These are phyloP conservation scores for Plasmodium fragile DNA, from an alignment of 169 alveolate species.

Conservation along the genomic window DNA sequence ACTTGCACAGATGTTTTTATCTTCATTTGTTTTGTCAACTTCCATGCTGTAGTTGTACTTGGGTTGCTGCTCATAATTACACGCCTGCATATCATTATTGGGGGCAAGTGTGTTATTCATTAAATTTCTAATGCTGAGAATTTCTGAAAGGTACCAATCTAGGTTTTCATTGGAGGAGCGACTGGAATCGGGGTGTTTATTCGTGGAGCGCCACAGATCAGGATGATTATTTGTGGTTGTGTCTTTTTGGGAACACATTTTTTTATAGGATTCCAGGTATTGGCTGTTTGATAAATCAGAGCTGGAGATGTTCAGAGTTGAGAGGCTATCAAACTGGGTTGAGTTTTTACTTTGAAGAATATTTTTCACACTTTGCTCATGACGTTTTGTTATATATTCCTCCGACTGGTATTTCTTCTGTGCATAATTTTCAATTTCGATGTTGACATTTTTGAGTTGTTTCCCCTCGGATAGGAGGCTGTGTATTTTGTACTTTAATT, in stretches of 20 bases:
- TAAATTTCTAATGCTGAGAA: background rate
- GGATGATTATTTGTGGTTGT: background rate
- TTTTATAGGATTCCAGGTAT: background rate
- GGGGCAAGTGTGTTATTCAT: background rate
- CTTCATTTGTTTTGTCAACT: background rate
- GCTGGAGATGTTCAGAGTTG: background rate
- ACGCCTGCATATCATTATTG: background rate
- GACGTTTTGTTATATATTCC: background rate
- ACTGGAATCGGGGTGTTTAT: background rate
- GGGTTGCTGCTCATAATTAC: background rate
- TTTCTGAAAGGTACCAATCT: background rate
- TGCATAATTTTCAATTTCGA: conserved; percentile 66
- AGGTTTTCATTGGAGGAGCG: background rate
- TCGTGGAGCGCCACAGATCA: background rate
- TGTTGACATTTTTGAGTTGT: conserved; percentile 75
- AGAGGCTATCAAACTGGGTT: background rate
- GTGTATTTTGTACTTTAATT: conserved; percentile 79
- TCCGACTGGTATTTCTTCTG: background rate
- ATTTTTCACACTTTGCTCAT: background rate
- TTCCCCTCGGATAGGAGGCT: conserved; percentile 80
- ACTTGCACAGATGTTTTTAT: background rate
- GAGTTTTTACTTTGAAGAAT: background rate
- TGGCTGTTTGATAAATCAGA: conserved; percentile 6
- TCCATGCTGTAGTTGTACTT: background rate
- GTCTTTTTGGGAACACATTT: background rate